phyloP scores from a whole-genome alignment of 306 rosid species.

The Chamaecrista fasciculata region DNA sequence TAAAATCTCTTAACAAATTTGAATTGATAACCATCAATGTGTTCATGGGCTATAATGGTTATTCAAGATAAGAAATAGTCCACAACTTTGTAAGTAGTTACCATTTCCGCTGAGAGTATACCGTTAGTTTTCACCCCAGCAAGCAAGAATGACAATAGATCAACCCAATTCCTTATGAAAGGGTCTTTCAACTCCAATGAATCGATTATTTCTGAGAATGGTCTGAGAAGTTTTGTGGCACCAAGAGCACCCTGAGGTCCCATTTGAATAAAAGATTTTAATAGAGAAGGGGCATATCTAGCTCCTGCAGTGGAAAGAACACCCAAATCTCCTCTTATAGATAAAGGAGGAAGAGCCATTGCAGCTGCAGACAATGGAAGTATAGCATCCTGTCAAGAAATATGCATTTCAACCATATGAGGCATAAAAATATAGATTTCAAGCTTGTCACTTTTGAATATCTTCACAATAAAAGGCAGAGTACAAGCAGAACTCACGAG shows the following conservation, averaged over 20 bases:
- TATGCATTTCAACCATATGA: conserved; percentile 27
- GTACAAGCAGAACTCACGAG: conserved; percentile 46
- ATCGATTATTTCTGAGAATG: conserved; percentile 84
- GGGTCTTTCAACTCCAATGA: conserved; percentile 71
- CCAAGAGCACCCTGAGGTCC: conserved; percentile 86
- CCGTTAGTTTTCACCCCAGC: conserved; percentile 87
- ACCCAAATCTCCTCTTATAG: conserved; percentile 84
- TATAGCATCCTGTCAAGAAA: conserved; percentile 67
- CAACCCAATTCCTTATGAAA: conserved; percentile 83
- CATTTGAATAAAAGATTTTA: conserved; percentile 75
- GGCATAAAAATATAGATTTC: conserved; percentile 1
- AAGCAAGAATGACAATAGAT: conserved; percentile 85
- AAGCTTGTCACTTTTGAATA: background rate
- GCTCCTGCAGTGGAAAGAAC: conserved; percentile 86
- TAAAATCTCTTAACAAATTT: background rate
- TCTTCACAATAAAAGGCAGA: background rate
- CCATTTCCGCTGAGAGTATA: conserved; percentile 93
- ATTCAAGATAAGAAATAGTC: background rate
- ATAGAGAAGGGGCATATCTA: conserved; percentile 84
- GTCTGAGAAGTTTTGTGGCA: conserved; percentile 79
- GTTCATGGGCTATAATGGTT: background rate
- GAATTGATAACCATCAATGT: background rate
- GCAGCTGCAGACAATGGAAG: conserved; percentile 91
- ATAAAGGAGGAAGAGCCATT: conserved; percentile 91
- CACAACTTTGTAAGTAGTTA: conserved; percentile 31